Percentiles rank a stretch among this genome's conserved stretches.
Evolutionary conservation across 495 filamentous ascomycete species (phyloP).

Genomic region (Annulohypoxylon moriforme): DNA sequence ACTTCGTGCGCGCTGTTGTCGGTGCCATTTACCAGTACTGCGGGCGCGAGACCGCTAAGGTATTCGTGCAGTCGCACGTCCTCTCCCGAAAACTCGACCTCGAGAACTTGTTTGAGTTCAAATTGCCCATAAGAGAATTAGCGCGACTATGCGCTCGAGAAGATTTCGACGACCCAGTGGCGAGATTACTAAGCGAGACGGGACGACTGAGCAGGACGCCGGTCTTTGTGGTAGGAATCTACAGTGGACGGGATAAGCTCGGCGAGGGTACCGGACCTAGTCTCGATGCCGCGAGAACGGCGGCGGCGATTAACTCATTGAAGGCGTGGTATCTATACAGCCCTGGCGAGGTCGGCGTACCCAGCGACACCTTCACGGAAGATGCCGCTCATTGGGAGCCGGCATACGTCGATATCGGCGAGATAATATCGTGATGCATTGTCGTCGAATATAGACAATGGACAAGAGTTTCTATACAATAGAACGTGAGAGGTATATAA

Average conservation of each 20-base stretch:
- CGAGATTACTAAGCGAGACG: constrained; percentile 87
- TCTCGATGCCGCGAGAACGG: constrained; percentile 77
- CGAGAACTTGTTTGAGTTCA: constrained; percentile 81
- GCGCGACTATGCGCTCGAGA: constrained; percentile 83
- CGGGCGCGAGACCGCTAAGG: constrained; percentile 72
- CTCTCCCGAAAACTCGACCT: constrained; percentile 83
- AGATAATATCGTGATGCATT: constrained; percentile 74
- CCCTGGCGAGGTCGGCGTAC: constrained; percentile 74
- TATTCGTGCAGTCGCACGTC: constrained; percentile 85
- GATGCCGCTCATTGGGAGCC: constrained; percentile 78
- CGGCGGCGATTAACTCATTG: constrained; percentile 83
- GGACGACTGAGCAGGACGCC: constrained; percentile 83
- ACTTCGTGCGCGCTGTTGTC: constrained; percentile 81
- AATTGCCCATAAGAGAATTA: constrained; percentile 82
- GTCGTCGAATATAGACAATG: constrained; percentile 35
- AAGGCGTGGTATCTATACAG: constrained; percentile 97
- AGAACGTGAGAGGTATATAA: not conserved
- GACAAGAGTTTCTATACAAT: not conserved
- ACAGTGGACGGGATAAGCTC: constrained; percentile 85
- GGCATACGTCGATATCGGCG: constrained; percentile 87
- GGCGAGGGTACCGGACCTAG: constrained; percentile 84
- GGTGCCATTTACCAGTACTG: constrained; percentile 88
- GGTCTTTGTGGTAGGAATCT: constrained; percentile 96
- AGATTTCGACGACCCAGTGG: constrained; percentile 87
- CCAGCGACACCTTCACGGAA: constrained; percentile 78